These are phyloP conservation scores for Phaffomyces opuntiae DNA, from an alignment of 805 yeast species.

Conservation along the genomic window DNA sequence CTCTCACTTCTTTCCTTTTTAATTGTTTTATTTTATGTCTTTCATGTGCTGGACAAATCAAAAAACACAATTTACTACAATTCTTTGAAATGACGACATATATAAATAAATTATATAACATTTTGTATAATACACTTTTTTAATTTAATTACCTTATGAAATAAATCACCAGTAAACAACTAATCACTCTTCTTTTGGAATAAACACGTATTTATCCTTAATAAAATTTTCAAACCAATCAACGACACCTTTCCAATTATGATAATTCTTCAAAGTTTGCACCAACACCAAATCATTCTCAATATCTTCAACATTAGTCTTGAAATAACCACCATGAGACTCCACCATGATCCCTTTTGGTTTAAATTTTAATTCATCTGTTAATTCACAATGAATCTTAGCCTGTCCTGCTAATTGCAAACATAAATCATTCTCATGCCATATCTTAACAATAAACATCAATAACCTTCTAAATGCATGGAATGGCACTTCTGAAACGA, in stretches of 20 bases:
- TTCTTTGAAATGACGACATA: too few species aligned
- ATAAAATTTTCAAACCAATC: conserved; percentile 18
- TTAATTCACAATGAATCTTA: conserved; percentile 14
- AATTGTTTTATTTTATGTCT: too few species aligned
- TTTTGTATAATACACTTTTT: background rate
- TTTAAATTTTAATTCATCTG: conserved; percentile 13
- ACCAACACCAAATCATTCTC: conserved; percentile 8
- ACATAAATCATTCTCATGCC: conserved; percentile 12
- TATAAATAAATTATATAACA: background rate
- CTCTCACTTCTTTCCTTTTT: too few species aligned
- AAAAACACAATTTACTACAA: too few species aligned
- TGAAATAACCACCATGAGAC: conserved; percentile 11
- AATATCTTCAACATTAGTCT: conserved; percentile 7
- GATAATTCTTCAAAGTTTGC: conserved; percentile 11
- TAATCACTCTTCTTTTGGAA: background rate
- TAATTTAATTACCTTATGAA: background rate
- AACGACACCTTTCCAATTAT: conserved; percentile 16
- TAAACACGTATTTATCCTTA: conserved; percentile 10
- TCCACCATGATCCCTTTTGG: conserved; percentile 9
- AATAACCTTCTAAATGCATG: conserved; percentile 13
- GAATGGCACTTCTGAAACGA: conserved; percentile 17
- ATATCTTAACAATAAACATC: conserved; percentile 7
- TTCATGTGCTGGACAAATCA: too few species aligned
- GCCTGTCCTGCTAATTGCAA: conserved; percentile 14
- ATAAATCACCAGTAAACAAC: background rate